Evolutionary conservation across 768 basidiomycete species (phyloP), one percentile per base, ranked within the genome.

Genomic region (Podaxis mareebaensis): DNA sequence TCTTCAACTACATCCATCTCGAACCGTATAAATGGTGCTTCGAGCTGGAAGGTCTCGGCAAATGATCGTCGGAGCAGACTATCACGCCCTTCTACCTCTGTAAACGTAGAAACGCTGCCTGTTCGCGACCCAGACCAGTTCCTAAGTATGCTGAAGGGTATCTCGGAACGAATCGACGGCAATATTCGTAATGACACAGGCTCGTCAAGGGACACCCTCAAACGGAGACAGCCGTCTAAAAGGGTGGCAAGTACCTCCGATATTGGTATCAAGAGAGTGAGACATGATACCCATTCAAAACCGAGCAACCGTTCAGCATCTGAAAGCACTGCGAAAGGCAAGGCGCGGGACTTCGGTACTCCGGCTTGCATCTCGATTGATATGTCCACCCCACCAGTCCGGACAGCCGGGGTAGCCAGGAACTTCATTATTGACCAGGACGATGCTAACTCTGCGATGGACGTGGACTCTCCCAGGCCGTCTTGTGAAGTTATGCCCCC

Each of bases 121-220:
- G 60, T 52, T 40, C 52, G 17, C 30, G 60, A 70, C 49, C 74
- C 74, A 39, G 54, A 66, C 6, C 60, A 69, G 30, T 72, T 79
- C 26, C 56, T 79, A 40, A 69, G 72, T 44, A 70, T 76, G 28
- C 64, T 78, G 36, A 76, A 76, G 62, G 75, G 71, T 36, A 74
- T 76, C 11, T 76, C 75, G n/a, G 74, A 73, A 36, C 68, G 71
- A 22, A 71, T 76, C 44, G 73, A 78, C 61, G 71, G 74, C 36
- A 72, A 71, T 33, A 73, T 68, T 20, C 54, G 64, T 28, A 46
- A 44, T 13, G 26, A 60, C 30, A 15, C 58, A 53, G 61, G 67
- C 30, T 36, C 64, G 38, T 46, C 61, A 22, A 53, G 22, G 26
- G 64, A 60, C 15, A 54, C 12, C 7, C 53, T 30, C 6, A 55